Evolutionary conservation across 1,139 yeast genomes (phyloP).

Genomic region (Sugiyamaella castrensis): DNA sequence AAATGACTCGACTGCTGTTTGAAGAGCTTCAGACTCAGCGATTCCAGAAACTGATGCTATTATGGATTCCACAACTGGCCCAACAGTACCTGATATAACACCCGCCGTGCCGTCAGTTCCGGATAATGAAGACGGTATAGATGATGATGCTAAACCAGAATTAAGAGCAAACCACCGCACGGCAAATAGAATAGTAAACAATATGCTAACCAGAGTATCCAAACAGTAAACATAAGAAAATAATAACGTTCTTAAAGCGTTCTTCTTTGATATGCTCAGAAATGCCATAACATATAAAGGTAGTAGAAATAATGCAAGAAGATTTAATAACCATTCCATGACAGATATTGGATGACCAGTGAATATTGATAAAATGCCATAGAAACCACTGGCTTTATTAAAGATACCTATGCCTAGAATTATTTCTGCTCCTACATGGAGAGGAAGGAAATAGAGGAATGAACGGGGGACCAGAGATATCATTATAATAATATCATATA

Average conservation of each 20-base stretch:
- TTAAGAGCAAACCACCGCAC: conserved; percentile 62
- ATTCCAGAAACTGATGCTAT: conserved; percentile 5
- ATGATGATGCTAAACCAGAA: background rate
- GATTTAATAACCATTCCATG: conserved; percentile 79
- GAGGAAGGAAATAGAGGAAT: conserved; percentile 64
- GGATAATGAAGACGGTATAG: background rate
- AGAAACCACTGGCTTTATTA: conserved; percentile 86
- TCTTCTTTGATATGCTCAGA: conserved; percentile 47
- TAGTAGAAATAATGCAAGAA: conserved; percentile 58
- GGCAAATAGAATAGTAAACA: conserved; percentile 72
- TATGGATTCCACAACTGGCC: conserved; percentile 14
- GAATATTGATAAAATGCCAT: conserved; percentile 79
- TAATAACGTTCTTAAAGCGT: conserved; percentile 52
- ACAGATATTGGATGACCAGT: conserved; percentile 83
- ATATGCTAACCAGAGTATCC: conserved; percentile 64
- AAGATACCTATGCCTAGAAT: conserved; percentile 74
- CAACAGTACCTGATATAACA: conserved; percentile 10
- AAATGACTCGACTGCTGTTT: background rate
- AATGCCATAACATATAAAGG: conserved; percentile 69
- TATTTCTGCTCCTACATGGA: conserved; percentile 84
- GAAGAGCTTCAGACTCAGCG: background rate
- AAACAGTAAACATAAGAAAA: conserved; percentile 60
- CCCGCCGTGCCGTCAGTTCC: background rate
- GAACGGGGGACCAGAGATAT: conserved; percentile 31
- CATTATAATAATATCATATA: conserved; percentile 3